Percentiles rank a stretch among this genome's conserved stretches.
These are phyloP conservation scores for Wallacemonas collosoma DNA, from an alignment of 208 protist genomes.

Conservation along the genomic window DNA sequence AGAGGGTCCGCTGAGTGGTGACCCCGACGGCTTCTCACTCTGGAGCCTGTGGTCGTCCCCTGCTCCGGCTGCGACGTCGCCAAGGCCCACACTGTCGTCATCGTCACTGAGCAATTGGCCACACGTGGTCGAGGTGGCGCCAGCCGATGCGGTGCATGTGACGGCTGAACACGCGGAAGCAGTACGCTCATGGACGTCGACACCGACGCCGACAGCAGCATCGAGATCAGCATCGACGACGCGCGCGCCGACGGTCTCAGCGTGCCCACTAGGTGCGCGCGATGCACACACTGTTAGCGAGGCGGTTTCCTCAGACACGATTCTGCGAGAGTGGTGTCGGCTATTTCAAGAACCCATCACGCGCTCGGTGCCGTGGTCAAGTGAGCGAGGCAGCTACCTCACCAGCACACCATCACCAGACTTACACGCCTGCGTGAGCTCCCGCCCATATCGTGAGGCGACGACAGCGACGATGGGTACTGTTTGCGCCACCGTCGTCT, in stretches of 20 bases:
- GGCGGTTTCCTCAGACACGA: constrained; percentile 11
- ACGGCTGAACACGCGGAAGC: too few species aligned
- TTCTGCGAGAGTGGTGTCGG: constrained; percentile 8
- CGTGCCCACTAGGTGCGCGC: too few species aligned
- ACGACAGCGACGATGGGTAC: background rate
- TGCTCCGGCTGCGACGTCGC: background rate
- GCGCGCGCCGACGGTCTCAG: too few species aligned
- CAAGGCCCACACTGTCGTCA: background rate
- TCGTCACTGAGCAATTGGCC: too few species aligned
- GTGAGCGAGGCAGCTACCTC: background rate
- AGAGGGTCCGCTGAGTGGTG: background rate
- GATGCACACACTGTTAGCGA: background rate
- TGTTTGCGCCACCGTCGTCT: background rate
- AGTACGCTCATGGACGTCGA: too few species aligned
- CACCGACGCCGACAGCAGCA: too few species aligned
- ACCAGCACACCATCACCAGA: background rate
- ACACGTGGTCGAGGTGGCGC: too few species aligned
- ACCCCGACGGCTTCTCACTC: background rate
- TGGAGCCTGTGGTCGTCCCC: background rate
- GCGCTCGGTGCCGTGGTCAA: background rate
- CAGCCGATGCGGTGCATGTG: too few species aligned
- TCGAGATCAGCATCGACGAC: too few species aligned
- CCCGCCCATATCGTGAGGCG: background rate
- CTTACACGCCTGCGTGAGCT: background rate
- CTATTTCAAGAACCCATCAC: background rate